Conservation (phyloP, 352 stramenopile species). For the Globisporangium paroecandrum region DNA sequence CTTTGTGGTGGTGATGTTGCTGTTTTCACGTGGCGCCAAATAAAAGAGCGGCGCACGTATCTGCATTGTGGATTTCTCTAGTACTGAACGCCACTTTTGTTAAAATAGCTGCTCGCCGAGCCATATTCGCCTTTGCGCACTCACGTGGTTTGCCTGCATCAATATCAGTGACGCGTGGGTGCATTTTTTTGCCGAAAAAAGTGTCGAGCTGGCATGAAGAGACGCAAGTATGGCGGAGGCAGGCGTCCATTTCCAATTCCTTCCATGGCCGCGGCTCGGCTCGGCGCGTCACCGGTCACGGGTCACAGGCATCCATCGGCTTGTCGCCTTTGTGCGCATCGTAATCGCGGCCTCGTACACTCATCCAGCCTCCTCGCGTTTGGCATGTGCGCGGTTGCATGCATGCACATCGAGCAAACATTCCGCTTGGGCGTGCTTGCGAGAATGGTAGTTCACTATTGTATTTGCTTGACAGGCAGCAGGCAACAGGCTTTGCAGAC, state of each 20-base stretch:
- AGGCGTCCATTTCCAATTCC: neutral
- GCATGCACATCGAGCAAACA: neutral
- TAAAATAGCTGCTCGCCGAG: neutral
- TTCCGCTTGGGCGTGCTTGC: neutral
- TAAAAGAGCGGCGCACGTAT: neutral
- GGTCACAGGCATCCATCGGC: too few relatives aligned
- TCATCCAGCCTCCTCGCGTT: neutral
- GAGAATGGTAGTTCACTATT: neutral
- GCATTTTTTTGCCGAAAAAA: neutral
- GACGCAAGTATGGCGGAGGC: neutral
- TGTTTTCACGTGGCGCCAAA: neutral
- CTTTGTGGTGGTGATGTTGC: neutral
- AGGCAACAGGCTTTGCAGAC: too few relatives aligned
- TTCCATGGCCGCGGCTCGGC: too few relatives aligned
- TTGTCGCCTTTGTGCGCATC: neutral
- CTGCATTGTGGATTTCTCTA: neutral
- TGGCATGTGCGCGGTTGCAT: neutral
- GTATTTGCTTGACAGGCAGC: neutral
- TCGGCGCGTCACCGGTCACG: too few relatives aligned
- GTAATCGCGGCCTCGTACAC: neutral
- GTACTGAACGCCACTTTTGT: neutral
- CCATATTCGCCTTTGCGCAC: neutral
- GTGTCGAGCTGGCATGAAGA: constrained; percentile 1
- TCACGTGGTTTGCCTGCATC: neutral
- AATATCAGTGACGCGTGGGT: neutral